Conservation (phyloP, 768 basidiomycete genomes). For the Boletus subparvulus region DNA sequence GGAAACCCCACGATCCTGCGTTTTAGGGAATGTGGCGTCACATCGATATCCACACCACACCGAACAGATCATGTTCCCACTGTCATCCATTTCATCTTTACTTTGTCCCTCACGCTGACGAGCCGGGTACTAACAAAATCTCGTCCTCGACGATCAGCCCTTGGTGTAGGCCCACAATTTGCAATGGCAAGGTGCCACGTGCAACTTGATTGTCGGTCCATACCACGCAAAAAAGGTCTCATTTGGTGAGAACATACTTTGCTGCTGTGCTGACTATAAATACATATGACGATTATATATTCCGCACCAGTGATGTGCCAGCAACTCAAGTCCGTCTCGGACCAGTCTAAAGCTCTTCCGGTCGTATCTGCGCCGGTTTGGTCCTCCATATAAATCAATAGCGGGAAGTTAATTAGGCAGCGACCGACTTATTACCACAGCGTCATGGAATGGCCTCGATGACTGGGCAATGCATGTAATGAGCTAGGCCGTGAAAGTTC, state of each 20-base stretch:
- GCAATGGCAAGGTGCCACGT: background rate
- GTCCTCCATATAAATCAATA: no score
- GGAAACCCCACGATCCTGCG: slow-evolving; percentile 5
- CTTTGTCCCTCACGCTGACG: background rate
- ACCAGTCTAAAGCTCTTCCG: no score
- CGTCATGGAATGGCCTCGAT: background rate
- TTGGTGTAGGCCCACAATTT: background rate
- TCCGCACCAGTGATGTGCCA: background rate
- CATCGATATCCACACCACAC: slow-evolving; percentile 1
- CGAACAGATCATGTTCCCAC: background rate
- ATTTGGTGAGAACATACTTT: no score
- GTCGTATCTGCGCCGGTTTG: no score
- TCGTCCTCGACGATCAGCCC: background rate
- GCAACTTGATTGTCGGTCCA: no score
- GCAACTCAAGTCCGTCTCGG: background rate
- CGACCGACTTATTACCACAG: background rate
- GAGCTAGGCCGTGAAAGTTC: background rate
- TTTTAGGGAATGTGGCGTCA: slow-evolving; percentile 28
- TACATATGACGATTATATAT: background rate
- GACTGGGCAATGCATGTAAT: background rate
- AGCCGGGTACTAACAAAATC: background rate
- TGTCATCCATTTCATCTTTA: no score
- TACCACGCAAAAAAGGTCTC: no score
- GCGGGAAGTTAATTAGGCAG: background rate
- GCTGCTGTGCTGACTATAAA: no score